Conservation (phyloP, 352 stramenopile species). For the Phytophthora boehmeriae region DNA sequence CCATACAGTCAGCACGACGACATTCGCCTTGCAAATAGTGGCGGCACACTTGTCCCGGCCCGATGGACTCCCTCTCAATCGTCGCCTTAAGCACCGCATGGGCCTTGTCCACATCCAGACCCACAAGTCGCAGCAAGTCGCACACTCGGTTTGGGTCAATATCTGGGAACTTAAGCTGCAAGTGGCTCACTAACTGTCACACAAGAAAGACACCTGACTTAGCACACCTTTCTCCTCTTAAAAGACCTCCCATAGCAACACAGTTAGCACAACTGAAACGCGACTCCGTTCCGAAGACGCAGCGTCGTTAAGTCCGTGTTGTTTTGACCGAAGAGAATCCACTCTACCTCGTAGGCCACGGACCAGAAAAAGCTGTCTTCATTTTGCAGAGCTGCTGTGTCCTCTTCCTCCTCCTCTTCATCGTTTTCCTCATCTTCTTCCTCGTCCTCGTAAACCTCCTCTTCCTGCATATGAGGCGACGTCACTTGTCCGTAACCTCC, state of each 20-base stretch:
- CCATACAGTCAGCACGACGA: constrained; percentile 86
- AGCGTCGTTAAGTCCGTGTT: neutral
- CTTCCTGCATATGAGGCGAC: constrained; percentile 19
- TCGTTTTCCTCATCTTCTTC: constrained; percentile 18
- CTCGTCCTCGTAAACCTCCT: constrained; percentile 18
- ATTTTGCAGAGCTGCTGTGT: constrained; percentile 49
- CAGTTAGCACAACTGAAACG: constrained; percentile 3
- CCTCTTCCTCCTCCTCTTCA: constrained; percentile 23
- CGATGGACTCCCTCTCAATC: constrained; percentile 73
- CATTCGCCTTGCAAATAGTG: constrained; percentile 86
- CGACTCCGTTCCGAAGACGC: neutral
- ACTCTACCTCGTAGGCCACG: constrained; percentile 78
- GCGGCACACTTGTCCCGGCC: constrained; percentile 76
- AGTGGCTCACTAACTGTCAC: constrained; percentile 70
- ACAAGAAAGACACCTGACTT: constrained; percentile 13
- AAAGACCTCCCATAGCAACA: neutral
- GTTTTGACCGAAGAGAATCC: constrained; percentile 1
- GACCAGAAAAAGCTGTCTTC: constrained; percentile 90
- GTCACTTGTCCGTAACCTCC: constrained; percentile 8
- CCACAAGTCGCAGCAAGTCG: constrained; percentile 75
- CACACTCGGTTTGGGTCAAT: constrained; percentile 75
- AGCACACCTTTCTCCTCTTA: constrained; percentile 21
- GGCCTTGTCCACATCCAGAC: constrained; percentile 75
- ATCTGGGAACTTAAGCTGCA: constrained; percentile 86
- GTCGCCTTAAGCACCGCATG: constrained; percentile 80